Conservation (phyloP, 805 yeast genomes). For the Starmera caribaea region DNA sequence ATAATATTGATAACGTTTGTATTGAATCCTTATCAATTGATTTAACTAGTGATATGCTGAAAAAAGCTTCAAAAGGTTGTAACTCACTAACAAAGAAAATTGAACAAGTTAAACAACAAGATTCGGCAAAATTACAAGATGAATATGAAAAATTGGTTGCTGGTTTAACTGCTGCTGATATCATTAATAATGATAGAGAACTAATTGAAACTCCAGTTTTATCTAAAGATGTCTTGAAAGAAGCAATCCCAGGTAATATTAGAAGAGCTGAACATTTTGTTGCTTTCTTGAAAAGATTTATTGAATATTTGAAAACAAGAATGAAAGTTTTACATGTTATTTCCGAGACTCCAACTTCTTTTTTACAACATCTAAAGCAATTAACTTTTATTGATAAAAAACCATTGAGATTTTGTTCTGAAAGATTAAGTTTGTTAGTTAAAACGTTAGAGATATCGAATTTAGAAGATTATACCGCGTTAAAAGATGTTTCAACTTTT, state of each 20-base stretch:
- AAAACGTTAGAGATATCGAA: constrained; percentile 81
- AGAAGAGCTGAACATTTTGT: constrained; percentile 96
- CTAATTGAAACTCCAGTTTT: constrained; percentile 84
- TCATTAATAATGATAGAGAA: constrained; percentile 49
- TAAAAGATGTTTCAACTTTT: constrained; percentile 93
- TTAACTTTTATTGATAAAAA: constrained; percentile 87
- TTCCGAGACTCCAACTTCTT: constrained; percentile 94
- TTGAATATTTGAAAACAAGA: constrained; percentile 90
- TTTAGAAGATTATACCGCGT: constrained; percentile 84
- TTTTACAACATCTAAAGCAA: constrained; percentile 86
- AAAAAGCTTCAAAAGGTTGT: constrained; percentile 84
- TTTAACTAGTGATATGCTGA: constrained; percentile 80
- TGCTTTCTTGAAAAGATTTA: constrained; percentile 83
- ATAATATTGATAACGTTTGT: constrained; percentile 97
- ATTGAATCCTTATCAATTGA: constrained; percentile 91
- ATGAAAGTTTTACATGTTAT: constrained; percentile 97
- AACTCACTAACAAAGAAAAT: constrained; percentile 67
- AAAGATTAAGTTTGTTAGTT: constrained; percentile 78
- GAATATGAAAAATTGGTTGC: constrained; percentile 89
- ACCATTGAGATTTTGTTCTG: constrained; percentile 88
- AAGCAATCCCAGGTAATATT: constrained; percentile 96
- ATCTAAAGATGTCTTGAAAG: constrained; percentile 76
- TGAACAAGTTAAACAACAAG: constrained; percentile 75
- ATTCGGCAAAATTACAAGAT: constrained; percentile 73
- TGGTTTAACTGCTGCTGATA: constrained; percentile 78